These are phyloP conservation scores for Neurospora africana DNA, from an alignment of 495 filamentous ascomycete genomes.

Conservation along the genomic window DNA sequence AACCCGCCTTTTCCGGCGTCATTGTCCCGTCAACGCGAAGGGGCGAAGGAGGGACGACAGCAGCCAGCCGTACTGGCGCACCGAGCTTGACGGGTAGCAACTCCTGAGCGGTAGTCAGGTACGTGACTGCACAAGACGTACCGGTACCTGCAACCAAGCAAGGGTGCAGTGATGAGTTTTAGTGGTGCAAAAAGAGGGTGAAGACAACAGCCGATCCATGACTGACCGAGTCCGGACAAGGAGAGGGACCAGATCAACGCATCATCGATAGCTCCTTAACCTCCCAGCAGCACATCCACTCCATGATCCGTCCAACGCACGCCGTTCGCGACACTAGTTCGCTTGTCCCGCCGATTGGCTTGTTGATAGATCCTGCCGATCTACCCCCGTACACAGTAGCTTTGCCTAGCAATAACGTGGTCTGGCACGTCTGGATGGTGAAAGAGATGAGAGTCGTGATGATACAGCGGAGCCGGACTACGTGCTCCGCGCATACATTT, in stretches of 20 bases:
- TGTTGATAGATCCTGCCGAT: background rate
- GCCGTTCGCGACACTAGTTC: background rate
- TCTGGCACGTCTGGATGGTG: background rate
- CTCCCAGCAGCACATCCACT: background rate
- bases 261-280: background rate
- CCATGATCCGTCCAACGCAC: background rate
- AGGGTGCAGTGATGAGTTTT: no score
- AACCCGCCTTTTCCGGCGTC: constrained; percentile 1
- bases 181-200: background rate
- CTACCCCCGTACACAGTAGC: background rate
- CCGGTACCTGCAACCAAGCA: background rate
- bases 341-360: background rate
- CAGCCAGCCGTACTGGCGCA: background rate
- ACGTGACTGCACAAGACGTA: background rate
- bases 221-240: background rate
- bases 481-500: background rate
- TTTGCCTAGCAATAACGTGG: background rate
- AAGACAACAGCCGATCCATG: background rate
- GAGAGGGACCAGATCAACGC: background rate
- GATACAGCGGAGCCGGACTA: background rate
- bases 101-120: background rate
- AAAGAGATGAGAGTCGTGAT: background rate
- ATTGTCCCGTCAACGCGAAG: background rate
- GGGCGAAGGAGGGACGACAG: background rate
- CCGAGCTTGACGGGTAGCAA: background rate